phyloP scores from a whole-genome alignment of 2,329 filamentous ascomycete species.

The Aspergillus nomiae region DNA sequence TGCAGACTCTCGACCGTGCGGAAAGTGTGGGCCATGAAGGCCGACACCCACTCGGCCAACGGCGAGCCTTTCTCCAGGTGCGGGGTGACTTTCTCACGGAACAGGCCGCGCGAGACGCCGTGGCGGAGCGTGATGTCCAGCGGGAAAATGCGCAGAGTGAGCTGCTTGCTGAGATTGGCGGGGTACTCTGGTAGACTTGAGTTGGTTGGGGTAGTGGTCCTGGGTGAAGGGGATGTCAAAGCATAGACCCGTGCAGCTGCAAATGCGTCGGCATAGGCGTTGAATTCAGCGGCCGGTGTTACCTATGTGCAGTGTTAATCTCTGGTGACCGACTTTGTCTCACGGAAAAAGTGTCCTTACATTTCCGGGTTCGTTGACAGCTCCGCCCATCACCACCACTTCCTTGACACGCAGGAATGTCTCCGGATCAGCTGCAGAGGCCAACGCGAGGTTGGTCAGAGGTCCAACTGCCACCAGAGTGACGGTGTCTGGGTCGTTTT shows the following conservation, averaged over 20 bases:
- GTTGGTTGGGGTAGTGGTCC: conserved; percentile 73
- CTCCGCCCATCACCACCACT: conserved; percentile 93
- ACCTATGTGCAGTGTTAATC: conserved; percentile 38
- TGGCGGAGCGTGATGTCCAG: conserved; percentile 77
- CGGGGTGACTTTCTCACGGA: conserved; percentile 58
- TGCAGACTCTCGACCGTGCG: conserved; percentile 66
- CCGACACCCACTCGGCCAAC: conserved; percentile 70
- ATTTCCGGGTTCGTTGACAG: conserved; percentile 78
- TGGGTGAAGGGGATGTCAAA: conserved; percentile 73
- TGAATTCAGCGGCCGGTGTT: conserved; percentile 88
- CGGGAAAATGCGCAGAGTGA: conserved; percentile 72
- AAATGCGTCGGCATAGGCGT: conserved; percentile 84
- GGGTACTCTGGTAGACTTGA: conserved; percentile 64
- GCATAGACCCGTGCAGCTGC: conserved; percentile 77
- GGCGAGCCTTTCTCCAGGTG: conserved; percentile 66
- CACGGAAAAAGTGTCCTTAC: conserved; percentile 50
- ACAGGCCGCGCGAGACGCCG: conserved; percentile 63
- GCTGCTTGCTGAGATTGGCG: conserved; percentile 59
- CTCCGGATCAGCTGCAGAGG: conserved; percentile 84
- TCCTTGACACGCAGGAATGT: conserved; percentile 88
- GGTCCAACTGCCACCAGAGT: conserved; percentile 90
- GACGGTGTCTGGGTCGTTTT: conserved; percentile 80
- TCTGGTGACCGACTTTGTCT: not conserved
- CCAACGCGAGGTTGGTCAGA: conserved; percentile 88
- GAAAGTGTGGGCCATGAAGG: conserved; percentile 72